Evolutionary conservation across 768 basidiomycete species (phyloP).

Genomic region (Lanmaoa rubissima): DNA sequence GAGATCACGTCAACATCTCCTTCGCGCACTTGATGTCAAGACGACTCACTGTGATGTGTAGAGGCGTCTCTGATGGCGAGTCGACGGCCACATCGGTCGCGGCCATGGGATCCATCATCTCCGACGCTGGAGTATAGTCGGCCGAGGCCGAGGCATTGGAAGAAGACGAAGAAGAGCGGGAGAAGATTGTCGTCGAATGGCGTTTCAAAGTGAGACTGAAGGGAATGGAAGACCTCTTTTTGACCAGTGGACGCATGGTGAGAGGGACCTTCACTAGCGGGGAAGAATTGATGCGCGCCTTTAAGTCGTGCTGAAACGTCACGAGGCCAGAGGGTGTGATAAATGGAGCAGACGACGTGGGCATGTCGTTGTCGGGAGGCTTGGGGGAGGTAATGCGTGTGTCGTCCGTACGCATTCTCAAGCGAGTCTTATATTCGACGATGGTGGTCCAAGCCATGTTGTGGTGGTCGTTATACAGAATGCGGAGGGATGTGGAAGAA

Average conservation of each 20-base stretch:
- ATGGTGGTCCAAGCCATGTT: conserved; percentile 18
- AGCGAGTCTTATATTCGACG: conserved; percentile 21
- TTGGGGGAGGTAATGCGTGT: conserved; percentile 18
- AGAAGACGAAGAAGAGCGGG: conserved; percentile 20
- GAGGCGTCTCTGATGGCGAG: neutral
- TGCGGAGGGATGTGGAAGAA: conserved; percentile 9
- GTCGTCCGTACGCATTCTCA: conserved; percentile 7
- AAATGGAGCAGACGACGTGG: conserved; percentile 26
- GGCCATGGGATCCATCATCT: conserved; percentile 24
- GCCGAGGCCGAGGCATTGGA: conserved; percentile 10
- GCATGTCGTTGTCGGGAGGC: conserved; percentile 22
- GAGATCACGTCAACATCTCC: conserved; percentile 9
- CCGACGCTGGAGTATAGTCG: conserved; percentile 14
- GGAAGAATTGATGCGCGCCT: conserved; percentile 26
- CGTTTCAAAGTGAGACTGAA: conserved; percentile 24
- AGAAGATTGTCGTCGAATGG: conserved; percentile 26
- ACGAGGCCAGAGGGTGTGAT: conserved; percentile 27
- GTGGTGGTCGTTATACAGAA: conserved; percentile 19
- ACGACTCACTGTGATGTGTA: conserved; percentile 15
- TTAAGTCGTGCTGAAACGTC: conserved; percentile 30
- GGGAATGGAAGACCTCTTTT: conserved; percentile 27
- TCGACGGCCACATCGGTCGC: conserved; percentile 1
- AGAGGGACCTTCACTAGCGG: conserved; percentile 28
- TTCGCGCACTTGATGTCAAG: neutral
- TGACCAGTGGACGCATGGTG: conserved; percentile 26